Evolutionary conservation across 148 eudicot species (phyloP).

Genomic region (Heliosperma pusillum): DNA sequence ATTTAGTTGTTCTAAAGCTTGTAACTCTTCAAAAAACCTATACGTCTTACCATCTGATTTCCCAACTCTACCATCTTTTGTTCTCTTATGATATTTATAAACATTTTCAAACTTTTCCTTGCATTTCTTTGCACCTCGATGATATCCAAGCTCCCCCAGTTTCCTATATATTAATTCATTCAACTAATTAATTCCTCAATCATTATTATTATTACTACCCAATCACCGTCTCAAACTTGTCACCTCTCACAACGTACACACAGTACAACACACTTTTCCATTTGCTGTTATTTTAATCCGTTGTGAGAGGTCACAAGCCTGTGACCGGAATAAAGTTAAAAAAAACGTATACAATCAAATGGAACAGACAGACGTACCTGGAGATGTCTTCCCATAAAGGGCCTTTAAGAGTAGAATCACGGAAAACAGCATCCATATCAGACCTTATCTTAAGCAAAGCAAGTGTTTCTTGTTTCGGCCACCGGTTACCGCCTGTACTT

Average conservation of each 20-base stretch:
- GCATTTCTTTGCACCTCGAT: conserved; percentile 80
- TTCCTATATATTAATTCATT: conserved; percentile 41
- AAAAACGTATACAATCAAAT: no score
- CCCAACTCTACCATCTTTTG: conserved; percentile 67
- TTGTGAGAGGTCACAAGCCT: no score
- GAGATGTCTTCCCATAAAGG: conserved; percentile 96
- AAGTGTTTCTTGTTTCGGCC: conserved; percentile 87
- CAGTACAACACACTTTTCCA: no score
- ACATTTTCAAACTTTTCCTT: conserved; percentile 91
- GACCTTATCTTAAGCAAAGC: conserved; percentile 76
- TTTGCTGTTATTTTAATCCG: no score
- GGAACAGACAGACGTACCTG: conserved; percentile 38
- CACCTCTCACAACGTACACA: no score
- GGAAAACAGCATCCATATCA: conserved; percentile 79
- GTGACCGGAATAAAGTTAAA: no score
- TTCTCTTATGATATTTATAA: conserved; percentile 75
- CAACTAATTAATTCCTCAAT: no score
- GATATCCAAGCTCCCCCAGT: conserved; percentile 75
- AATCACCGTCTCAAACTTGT: no score
- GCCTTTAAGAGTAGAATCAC: conserved; percentile 89
- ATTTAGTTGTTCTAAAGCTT: conserved; percentile 52
- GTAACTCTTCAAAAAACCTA: conserved; percentile 69
- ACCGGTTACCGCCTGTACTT: conserved; percentile 68
- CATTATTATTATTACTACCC: no score
- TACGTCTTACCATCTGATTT: conserved; percentile 73